Percentiles rank a stretch among this genome's conserved stretches.
phyloP scores from a whole-genome alignment of 805 yeast species.

The Saccharomyces paradoxus region DNA sequence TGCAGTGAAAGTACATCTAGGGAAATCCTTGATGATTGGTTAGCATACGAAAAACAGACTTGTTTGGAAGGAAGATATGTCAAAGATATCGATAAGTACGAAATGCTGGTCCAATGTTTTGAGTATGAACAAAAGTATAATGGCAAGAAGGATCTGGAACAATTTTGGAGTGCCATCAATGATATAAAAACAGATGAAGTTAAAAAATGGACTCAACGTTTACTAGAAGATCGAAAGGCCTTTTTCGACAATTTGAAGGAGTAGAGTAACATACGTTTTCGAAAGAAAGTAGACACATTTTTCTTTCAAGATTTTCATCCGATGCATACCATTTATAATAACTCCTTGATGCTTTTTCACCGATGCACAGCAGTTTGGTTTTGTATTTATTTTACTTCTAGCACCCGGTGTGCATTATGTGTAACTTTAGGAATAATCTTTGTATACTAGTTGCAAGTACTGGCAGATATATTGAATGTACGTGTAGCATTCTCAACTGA shows the following conservation, averaged over 20 bases:
- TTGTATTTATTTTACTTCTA: neutral
- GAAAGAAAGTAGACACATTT: neutral
- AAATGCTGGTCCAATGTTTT: constrained; percentile 71
- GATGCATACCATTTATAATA: neutral
- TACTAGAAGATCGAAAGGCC: constrained; percentile 38
- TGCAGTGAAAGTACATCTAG: constrained; percentile 55
- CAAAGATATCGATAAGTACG: constrained; percentile 88
- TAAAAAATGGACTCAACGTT: constrained; percentile 57
- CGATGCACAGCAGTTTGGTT: neutral
- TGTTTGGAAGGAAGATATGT: constrained; percentile 78
- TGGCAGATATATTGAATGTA: neutral
- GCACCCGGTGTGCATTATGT: neutral
- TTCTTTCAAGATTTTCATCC: too few species aligned
- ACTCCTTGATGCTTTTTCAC: neutral
- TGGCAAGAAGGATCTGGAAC: constrained; percentile 49
- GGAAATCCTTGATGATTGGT: constrained; percentile 67
- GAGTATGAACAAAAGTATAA: constrained; percentile 68
- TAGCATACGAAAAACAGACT: constrained; percentile 81
- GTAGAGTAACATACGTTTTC: neutral
- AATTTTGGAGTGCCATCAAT: constrained; percentile 56
- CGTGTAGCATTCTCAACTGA: neutral
- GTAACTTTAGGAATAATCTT: neutral
- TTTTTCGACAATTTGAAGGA: constrained; percentile 2
- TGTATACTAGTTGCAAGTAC: neutral
- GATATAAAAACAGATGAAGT: constrained; percentile 66